These are phyloP conservation scores for Pisolithus orientalis DNA, from an alignment of 768 basidiomycete species.

Conservation along the genomic window DNA sequence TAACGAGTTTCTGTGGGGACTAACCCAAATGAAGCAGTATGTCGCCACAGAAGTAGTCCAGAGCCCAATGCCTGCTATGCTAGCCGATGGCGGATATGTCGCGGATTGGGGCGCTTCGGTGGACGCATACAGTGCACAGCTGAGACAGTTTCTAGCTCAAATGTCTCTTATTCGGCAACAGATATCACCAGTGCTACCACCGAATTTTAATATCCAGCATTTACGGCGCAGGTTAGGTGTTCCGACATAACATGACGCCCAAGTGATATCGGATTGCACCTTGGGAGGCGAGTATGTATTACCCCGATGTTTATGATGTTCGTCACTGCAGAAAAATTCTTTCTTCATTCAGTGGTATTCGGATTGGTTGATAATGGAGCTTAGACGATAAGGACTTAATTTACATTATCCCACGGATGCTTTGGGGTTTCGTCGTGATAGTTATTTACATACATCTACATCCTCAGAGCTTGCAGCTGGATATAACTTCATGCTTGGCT, in stretches of 20 bases:
- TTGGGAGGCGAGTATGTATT: too few relatives aligned
- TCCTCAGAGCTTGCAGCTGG: conserved; percentile 21
- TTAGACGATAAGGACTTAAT: neutral
- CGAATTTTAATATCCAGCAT: conserved; percentile 28
- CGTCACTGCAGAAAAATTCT: too few relatives aligned
- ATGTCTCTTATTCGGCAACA: conserved; percentile 26
- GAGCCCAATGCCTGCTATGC: conserved; percentile 16
- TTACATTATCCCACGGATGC: neutral
- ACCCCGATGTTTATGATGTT: too few relatives aligned
- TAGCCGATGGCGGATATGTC: conserved; percentile 21
- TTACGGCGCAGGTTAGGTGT: conserved; percentile 22
- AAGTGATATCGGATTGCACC: neutral
- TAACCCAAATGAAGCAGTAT: conserved; percentile 21
- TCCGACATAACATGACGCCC: conserved; percentile 12
- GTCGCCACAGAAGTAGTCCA: conserved; percentile 16
- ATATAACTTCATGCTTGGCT: conserved; percentile 13
- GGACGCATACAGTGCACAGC: conserved; percentile 24
- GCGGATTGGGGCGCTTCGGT: conserved; percentile 25
- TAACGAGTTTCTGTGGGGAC: conserved; percentile 25
- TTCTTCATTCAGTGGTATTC: too few relatives aligned
- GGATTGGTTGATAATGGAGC: neutral
- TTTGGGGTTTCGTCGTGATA: neutral
- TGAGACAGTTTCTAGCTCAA: conserved; percentile 26
- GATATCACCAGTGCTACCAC: conserved; percentile 25
- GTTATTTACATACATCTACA: neutral